These are phyloP conservation scores for Albugo laibachii DNA, from an alignment of 352 stramenopile species.

Conservation along the genomic window DNA sequence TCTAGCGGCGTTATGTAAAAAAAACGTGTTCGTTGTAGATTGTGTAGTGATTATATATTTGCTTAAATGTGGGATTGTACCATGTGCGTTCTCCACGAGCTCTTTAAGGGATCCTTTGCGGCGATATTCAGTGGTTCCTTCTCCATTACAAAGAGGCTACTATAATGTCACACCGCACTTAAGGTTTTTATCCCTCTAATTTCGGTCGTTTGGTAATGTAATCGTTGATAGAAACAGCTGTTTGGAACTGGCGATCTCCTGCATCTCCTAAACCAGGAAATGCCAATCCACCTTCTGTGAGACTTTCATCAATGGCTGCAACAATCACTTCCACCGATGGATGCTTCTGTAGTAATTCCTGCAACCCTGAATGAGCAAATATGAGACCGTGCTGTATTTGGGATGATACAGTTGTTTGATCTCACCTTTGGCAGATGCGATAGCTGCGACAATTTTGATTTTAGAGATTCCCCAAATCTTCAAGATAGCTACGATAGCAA, in stretches of 20 bases:
- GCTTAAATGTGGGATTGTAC: conserved; percentile 8
- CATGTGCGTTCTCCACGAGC: conserved; percentile 75
- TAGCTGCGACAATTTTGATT: conserved; percentile 86
- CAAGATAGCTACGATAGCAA: conserved; percentile 88
- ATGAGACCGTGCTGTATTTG: background rate
- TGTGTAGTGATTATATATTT: background rate
- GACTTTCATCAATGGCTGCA: conserved; percentile 45
- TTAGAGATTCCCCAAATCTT: conserved; percentile 89
- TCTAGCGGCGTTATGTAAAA: conserved; percentile 10
- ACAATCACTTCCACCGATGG: conserved; percentile 62
- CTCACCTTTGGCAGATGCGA: conserved; percentile 82
- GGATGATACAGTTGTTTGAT: too few species aligned
- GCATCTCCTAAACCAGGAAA: conserved; percentile 64
- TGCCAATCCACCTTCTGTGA: conserved; percentile 70
- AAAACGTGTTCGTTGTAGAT: background rate
- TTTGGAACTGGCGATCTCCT: conserved; percentile 71
- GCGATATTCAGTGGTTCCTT: conserved; percentile 19
- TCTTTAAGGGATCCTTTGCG: conserved; percentile 70
- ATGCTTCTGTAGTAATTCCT: conserved; percentile 60
- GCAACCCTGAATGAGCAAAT: conserved; percentile 16
- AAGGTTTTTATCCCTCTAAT: background rate
- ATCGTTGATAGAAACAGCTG: conserved; percentile 1
- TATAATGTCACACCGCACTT: background rate
- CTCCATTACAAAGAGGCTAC: background rate
- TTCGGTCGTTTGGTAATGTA: background rate